Conservation (phyloP, 2,329 filamentous ascomycete species). For the Coleophoma crateriformis region DNA sequence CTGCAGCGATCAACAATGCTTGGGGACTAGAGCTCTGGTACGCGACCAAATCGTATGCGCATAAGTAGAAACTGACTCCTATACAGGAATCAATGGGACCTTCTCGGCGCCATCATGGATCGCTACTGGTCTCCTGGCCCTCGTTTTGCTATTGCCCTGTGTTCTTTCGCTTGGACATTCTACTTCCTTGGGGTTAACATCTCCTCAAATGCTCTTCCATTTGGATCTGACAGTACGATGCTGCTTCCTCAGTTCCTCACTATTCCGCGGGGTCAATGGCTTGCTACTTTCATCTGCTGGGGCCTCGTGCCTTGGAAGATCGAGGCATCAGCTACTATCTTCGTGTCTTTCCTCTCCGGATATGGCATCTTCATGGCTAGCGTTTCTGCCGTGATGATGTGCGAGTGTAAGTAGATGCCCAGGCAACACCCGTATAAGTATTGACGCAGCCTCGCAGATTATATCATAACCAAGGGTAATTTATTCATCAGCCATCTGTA, state of each 20-base stretch:
- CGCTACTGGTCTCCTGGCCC: slow-evolving; percentile 1
- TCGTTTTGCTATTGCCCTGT: slow-evolving; percentile 1
- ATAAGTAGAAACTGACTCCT: no score
- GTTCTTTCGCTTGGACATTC: neutral
- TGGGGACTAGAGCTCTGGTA: slow-evolving; percentile 25
- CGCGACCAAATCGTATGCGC: no score
- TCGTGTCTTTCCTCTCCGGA: slow-evolving; percentile 7
- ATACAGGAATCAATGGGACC: slow-evolving; percentile 5
- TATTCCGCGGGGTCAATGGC: no score
- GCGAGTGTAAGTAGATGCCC: no score
- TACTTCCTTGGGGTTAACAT: no score
- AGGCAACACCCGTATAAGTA: no score
- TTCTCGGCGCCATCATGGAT: slow-evolving; percentile 6
- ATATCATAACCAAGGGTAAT: slow-evolving; percentile 24
- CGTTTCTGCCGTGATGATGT: neutral
- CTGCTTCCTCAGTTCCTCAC: no score
- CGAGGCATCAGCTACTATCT: neutral
- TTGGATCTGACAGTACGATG: no score
- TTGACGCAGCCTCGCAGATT: slow-evolving; percentile 13
- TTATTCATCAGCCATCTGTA: slow-evolving; percentile 18
- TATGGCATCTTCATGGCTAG: slow-evolving; percentile 9
- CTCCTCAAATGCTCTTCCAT: no score
- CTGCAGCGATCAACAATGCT: slow-evolving; percentile 33
- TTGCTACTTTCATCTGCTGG: no score
- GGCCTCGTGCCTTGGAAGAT: neutral